Evolutionary conservation across 2,329 filamentous ascomycete genomes (phyloP).

Genomic region (Hansfordia pulvinata): DNA sequence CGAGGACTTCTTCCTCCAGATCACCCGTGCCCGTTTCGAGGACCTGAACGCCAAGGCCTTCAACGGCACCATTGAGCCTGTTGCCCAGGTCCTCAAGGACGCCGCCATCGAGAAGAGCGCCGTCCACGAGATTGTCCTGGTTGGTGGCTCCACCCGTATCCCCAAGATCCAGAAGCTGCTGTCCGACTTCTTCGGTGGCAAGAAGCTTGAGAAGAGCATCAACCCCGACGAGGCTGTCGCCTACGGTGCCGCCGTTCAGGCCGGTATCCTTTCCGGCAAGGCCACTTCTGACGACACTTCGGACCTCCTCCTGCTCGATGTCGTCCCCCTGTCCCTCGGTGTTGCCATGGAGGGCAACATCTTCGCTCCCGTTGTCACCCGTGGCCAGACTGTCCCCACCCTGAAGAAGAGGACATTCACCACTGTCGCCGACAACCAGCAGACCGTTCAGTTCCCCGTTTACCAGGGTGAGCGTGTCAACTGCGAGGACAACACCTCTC

Average conservation of each 20-base stretch:
- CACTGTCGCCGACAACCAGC: conserved; percentile 65
- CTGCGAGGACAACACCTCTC: conserved; percentile 95
- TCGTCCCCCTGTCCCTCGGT: conserved; percentile 91
- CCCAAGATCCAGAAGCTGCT: conserved; percentile 98
- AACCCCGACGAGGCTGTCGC: conserved; percentile 99
- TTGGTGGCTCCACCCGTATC: conserved; percentile 98
- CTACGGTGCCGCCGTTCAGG: conserved; percentile 97
- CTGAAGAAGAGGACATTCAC: conserved; percentile 82
- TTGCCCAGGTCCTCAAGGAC: conserved; percentile 94
- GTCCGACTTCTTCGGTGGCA: conserved; percentile 97
- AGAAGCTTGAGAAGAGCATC: conserved; percentile 99
- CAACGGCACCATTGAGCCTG: conserved; percentile 83
- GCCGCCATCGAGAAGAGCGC: conserved; percentile 93
- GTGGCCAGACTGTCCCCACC: conserved; percentile 62
- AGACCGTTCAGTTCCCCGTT: conserved; percentile 81
- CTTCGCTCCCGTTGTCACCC: conserved; percentile 84
- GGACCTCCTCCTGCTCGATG: conserved; percentile 90
- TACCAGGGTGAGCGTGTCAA: conserved; percentile 96
- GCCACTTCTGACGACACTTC: conserved; percentile 88
- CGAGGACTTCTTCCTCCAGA: conserved; percentile 92
- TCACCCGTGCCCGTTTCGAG: conserved; percentile 98
- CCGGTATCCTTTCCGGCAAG: conserved; percentile 97
- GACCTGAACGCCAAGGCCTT: conserved; percentile 96
- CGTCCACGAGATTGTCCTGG: conserved; percentile 91
- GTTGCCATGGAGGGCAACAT: conserved; percentile 99